Evolutionary conservation across 2,329 filamentous ascomycete species (phyloP), one percentile per base, ranked within the genome.

Genomic region (Chaetoscypha palmicola): DNA sequence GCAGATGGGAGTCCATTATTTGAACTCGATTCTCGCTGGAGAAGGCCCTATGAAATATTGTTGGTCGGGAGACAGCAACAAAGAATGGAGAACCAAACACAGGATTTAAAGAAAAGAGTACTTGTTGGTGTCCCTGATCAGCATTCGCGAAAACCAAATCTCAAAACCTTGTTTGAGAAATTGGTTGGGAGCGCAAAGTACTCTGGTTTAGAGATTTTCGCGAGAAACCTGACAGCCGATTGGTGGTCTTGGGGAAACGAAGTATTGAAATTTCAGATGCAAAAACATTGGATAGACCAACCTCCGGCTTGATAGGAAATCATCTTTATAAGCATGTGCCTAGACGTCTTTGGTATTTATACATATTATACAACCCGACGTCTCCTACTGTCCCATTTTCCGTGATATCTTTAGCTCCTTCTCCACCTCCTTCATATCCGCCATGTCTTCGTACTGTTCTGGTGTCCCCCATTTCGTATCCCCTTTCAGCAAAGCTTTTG

Each of bases 211-310:
- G 86, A 92, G 63, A 69, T 90, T 2, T 92, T 91, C 65, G 83
- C 85, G 1, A 72, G 86, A 44, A 79, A 83, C 58, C 64, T 88
- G 34, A 86, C 85, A 1, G 72, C 77, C 5, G 83, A 83, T 0
- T 91, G 86, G 86, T 85, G 80, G 74, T 75, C 76, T 21, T 90
- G 83, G 84, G 86, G 86, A 2, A 73, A 89, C 53, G 80, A 91
- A 56, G 81, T 77, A 7, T 62, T 87, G 45, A 76, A 76, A 48
- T 89, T 84, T 55, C 86, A 90, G 57, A 70, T 72, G 47, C 62
- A 70, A 5, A 66, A 71, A 28, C 64, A 72, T 55, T 82, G 56
- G 55, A 42, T 30, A 21, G 35, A 54, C n/a, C 5, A 17, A 32
- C 4, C 11, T n/a, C 16, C 16, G 20, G 36, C 36, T n/a, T n/a